Evolutionary conservation across 495 filamentous ascomycete species (phyloP).

Genomic region (Hypoxylon crocopeplum): DNA sequence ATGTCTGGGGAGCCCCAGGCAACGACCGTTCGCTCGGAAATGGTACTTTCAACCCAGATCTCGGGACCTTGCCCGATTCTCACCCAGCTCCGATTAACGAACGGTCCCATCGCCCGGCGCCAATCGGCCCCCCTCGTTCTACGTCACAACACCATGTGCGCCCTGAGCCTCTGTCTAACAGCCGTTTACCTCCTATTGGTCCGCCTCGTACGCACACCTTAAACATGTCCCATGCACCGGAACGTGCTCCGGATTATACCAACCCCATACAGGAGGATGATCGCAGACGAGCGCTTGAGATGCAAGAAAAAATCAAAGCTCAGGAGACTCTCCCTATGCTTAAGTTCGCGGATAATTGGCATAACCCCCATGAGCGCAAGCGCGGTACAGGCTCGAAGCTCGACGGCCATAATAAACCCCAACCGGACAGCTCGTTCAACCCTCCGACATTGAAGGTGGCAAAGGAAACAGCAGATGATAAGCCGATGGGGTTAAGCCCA

Average conservation of each 20-base stretch:
- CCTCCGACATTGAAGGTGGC: too few species aligned
- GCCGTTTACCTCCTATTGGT: constrained; percentile 37
- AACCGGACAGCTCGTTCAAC: too few species aligned
- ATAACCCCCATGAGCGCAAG: too few species aligned
- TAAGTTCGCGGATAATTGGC: not conserved
- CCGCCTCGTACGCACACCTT: constrained; percentile 32
- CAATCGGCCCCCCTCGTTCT: constrained; percentile 50
- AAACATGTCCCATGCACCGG: constrained; percentile 7
- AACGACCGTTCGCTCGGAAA: constrained; percentile 76
- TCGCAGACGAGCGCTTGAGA: constrained; percentile 24
- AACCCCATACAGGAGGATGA: constrained; percentile 26
- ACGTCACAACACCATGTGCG: constrained; percentile 26
- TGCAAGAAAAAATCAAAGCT: constrained; percentile 5
- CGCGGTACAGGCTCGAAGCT: too few species aligned
- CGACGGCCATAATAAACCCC: too few species aligned
- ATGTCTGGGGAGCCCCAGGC: constrained; percentile 77
- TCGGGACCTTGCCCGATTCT: constrained; percentile 51
- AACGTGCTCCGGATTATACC: constrained; percentile 1
- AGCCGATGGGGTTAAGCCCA: too few species aligned
- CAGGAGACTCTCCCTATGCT: not conserved
- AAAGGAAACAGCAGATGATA: too few species aligned
- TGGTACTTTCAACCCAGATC: constrained; percentile 74
- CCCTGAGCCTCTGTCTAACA: constrained; percentile 14
- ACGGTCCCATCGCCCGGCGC: constrained; percentile 43
- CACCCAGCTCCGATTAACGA: constrained; percentile 56